These are phyloP conservation scores for Avena atlantica DNA, from an alignment of 176 grass and related monocot species.

Conservation along the genomic window DNA sequence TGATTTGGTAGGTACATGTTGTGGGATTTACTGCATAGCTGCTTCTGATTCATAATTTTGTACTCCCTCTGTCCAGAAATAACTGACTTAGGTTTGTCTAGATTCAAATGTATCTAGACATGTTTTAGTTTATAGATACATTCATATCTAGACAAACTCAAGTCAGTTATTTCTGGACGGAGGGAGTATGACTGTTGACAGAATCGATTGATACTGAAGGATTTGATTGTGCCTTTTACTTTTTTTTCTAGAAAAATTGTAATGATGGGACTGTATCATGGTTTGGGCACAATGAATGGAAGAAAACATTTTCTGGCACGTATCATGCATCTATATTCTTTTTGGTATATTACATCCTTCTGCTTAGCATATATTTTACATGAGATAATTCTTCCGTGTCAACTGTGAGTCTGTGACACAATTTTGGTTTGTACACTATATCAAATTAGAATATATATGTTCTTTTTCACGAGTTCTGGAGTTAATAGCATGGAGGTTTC, in stretches of 20 bases:
- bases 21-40: background rate
- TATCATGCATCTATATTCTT: background rate
- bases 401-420: background rate
- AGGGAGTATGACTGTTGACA: no score
- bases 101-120: no score
- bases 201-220: background rate
- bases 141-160: no score
- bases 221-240: constrained; percentile 6
- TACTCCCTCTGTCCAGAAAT: no score
- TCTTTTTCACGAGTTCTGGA: background rate
- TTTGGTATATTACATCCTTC: background rate
- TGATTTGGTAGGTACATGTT: background rate
- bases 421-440: background rate
- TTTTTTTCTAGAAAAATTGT: background rate
- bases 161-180: no score
- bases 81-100: no score
- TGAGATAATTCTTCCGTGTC: background rate
- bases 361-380: constrained; percentile 25
- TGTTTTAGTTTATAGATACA: no score
- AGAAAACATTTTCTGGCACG: background rate
- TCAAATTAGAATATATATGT: background rate
- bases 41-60: constrained; percentile 3
- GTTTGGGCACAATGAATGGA: background rate
- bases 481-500: background rate
- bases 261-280: background rate